A percentile compares a stretch with the other conserved stretches of the same genome.
Evolutionary conservation across 352 stramenopile genomes (phyloP).

Genomic region (Phytophthora chlamydospora): DNA sequence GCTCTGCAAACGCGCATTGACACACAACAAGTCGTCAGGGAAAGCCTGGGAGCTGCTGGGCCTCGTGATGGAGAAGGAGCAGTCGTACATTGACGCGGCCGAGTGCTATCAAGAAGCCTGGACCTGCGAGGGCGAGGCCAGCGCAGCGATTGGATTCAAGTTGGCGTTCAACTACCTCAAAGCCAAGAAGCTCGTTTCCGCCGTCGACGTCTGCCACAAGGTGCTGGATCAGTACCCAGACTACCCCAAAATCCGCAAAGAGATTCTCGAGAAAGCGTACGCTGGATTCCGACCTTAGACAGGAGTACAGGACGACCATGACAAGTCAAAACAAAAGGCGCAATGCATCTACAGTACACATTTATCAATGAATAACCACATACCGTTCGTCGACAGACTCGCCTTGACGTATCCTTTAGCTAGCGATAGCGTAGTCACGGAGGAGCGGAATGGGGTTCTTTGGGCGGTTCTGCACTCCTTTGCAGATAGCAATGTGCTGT

Average conservation of each 20-base stretch:
- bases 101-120: conserved; percentile 94
- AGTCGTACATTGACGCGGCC: conserved; percentile 91
- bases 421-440: conserved; percentile 69
- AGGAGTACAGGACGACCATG: not conserved
- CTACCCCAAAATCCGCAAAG: conserved; percentile 95
- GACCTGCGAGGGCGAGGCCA: conserved; percentile 84
- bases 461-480: conserved; percentile 79
- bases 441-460: conserved; percentile 75
- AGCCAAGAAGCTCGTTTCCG: conserved; percentile 88
- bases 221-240: conserved; percentile 94
- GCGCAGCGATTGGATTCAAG: conserved; percentile 93
- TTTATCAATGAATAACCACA: conserved; percentile 24
- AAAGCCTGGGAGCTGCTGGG: conserved; percentile 94
- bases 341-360: conserved; percentile 34
- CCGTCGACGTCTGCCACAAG: conserved; percentile 94
- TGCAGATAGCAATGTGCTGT: conserved; percentile 89
- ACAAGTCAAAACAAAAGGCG: conserved; percentile 16
- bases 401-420: conserved; percentile 33
- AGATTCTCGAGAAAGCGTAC: conserved; percentile 94
- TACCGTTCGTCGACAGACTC: conserved; percentile 14
- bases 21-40: conserved; percentile 92
- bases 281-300: conserved; percentile 85
- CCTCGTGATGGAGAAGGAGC: conserved; percentile 95
- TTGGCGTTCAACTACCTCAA: conserved; percentile 97
- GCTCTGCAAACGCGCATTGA: conserved; percentile 92